Base-by-base conservation (phyloP, 1,284 basidiomycete genomes). In the Tausonia pullulans region DNA sequence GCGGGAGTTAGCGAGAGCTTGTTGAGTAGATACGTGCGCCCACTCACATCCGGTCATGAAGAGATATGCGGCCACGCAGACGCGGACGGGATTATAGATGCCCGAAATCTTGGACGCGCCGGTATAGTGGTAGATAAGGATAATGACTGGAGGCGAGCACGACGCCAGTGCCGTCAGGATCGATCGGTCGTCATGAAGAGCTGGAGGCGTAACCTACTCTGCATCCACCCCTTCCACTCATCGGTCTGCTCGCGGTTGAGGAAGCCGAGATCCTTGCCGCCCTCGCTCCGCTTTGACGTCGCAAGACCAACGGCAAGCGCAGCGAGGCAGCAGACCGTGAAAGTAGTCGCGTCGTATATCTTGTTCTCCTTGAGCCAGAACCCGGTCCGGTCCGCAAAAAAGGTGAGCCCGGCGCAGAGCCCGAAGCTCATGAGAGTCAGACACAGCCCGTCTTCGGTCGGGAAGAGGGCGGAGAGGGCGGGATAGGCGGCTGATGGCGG, bases 151-250 rank as follows among this genome's bases (percentile, higher is more conserved):
- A 27, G 39, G 11, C 16, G 41, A 8, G 16, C 7, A 13, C 45
- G 45, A 10, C 8, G 41, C 27, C 14, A 7, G 48, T 5, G 44
- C 16, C 6, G 5, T 27, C 53, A 41, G n/a, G n/a, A 55, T 9
- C 11, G 27, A 5, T 39, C 7, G 27, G 53, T 11, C 27, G 39
- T 7, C 16, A 53, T 7, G n/a, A 55, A 52, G 51, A 16, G 11
- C 6, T 13, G 9, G 11, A 52, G 7, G 51, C 27, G 5, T 2
- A 1, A 78, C 85, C 66, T 72, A 90, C 88, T 81, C 78, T 94
- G 90, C 90, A 95, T 95, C 90, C 90, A 94, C 0, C 90, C 90
- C 74, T 94, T 94, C 89, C 89, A 92, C 76, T 95, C 90, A 71
- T 95, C 90, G 0, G 90, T 93, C 74, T 94, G 89, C 61, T 92